Evolutionary conservation across 73 alveolate species (phyloP), one percentile per base, ranked within the genome.

Genomic region (Diophrys appendiculata): DNA sequence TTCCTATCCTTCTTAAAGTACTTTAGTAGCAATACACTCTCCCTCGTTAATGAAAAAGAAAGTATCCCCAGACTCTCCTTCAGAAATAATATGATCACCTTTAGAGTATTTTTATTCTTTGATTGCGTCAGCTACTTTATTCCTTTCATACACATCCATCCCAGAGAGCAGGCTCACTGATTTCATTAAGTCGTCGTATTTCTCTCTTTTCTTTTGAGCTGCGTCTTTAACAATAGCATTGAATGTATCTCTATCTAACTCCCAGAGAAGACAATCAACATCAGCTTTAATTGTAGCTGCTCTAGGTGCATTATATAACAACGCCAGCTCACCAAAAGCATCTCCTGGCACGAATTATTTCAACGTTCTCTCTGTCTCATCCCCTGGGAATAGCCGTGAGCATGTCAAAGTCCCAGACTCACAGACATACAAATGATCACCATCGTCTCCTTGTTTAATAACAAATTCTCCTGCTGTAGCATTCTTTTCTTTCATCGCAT

Each of bases 41-140:
- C 99, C 99, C 71, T 95, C 97, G 81, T 88, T 95, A 43, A 94
- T 89, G 77, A 98, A 91, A 90, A 96, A 98, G 90, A 98, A 98
- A 8, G 87, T 92, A 87, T 97, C 96, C 26, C 99, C 99, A 70
- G 68, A 70, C 54, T 94, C 98, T 29, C 99, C 99, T 88, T 92
- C 93, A n/a, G 77, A 90, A 75, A 96, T 94, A 25, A 96, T 88
- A 81, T 76, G 85, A 26, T 91, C 98, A 0, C 89, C 98, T 65
- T 81, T 70, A 54, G 86, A 72, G 88, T 87, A 96, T 27, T 81
- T 83, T 70, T 93, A 93, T 23, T 97, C 91, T 81, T 92, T 90
- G 69, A 98, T 82, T 53, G 98, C 99, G 88, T 98, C 99, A 1
- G 99, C 95, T 24, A 98, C 84, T 88, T 96, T 91, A 77, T 33